phyloP scores from a whole-genome alignment of 2,329 filamentous ascomycete species.

The Colletotrichum noveboracense region DNA sequence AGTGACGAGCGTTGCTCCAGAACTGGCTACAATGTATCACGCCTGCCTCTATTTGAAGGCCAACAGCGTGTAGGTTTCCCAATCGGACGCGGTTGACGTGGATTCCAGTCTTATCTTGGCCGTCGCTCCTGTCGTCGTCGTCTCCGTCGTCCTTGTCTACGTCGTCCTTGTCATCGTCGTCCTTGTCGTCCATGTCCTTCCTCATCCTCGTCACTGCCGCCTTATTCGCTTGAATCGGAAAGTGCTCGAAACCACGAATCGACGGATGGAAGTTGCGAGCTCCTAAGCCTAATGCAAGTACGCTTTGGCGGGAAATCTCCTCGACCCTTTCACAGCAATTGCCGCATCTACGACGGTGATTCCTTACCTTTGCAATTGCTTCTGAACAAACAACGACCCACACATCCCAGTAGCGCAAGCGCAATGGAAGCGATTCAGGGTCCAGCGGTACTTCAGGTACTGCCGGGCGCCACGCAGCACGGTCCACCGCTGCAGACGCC shows the following conservation, averaged over 20 bases:
- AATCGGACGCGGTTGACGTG: neutral
- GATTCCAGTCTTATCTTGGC: neutral
- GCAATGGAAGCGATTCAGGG: neutral
- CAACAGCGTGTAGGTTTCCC: neutral
- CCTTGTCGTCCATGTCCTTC: too few relatives aligned
- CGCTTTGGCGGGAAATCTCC: neutral
- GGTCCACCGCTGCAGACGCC: neutral
- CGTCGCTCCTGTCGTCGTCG: neutral
- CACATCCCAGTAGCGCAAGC: neutral
- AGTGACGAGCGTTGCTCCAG: neutral
- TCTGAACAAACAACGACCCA: rapidly evolving
- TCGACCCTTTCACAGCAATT: rapidly evolving
- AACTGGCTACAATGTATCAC: neutral
- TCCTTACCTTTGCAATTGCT: neutral
- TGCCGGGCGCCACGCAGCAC: neutral
- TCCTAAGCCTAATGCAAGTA: neutral
- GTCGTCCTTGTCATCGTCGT: too few relatives aligned
- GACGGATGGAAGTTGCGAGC: neutral
- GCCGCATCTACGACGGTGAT: rapidly evolving
- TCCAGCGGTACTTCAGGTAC: neutral
- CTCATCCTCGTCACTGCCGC: neutral
- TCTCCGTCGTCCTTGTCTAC: neutral
- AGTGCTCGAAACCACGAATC: neutral
- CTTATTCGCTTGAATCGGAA: neutral
- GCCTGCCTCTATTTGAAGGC: neutral